Evolutionary conservation across 768 basidiomycete species (phyloP).

Genomic region (Omphalotus guepiniiformis): DNA sequence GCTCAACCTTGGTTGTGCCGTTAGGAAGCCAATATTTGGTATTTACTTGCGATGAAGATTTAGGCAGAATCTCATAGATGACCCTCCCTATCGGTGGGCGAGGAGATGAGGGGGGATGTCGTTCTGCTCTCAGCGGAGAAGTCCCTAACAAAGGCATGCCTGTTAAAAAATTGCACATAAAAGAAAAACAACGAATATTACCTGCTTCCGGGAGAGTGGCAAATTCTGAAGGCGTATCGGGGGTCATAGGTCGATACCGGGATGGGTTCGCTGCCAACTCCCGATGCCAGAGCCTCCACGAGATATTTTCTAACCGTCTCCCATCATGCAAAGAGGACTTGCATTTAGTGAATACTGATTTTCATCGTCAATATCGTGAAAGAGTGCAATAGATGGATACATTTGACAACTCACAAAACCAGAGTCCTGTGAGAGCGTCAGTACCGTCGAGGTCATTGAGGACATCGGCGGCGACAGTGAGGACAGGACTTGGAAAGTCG

Average conservation of each 20-base stretch:
- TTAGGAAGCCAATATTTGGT: slow-evolving; percentile 2
- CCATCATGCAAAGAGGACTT: slow-evolving; percentile 78
- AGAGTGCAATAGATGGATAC: slow-evolving; percentile 2
- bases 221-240: slow-evolving; percentile 14
- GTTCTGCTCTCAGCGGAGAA: not conserved
- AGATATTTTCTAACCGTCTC: slow-evolving; percentile 79
- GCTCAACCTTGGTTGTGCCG: not conserved
- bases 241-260: slow-evolving; percentile 22
- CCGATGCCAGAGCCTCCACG: slow-evolving; percentile 82
- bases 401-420: slow-evolving; percentile 50
- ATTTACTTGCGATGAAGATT: not conserved
- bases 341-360: slow-evolving; percentile 78
- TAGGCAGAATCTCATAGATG: slow-evolving; percentile 8
- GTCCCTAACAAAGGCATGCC: not conserved
- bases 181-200: no score
- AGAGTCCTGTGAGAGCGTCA: slow-evolving; percentile 63
- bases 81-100: slow-evolving; percentile 10
- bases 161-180: not conserved
- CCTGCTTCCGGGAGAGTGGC: not conserved
- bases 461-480: slow-evolving; percentile 61
- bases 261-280: slow-evolving; percentile 42
- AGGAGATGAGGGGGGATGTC: not conserved
- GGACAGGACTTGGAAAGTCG: slow-evolving; percentile 58
- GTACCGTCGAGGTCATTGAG: slow-evolving; percentile 65
- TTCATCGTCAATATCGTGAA: slow-evolving; percentile 9